A percentile compares a stretch with the other conserved stretches of the same genome.
Evolutionary conservation across 1,139 yeast genomes (phyloP).

Genomic region (Schizosaccharomyces versatilis): DNA sequence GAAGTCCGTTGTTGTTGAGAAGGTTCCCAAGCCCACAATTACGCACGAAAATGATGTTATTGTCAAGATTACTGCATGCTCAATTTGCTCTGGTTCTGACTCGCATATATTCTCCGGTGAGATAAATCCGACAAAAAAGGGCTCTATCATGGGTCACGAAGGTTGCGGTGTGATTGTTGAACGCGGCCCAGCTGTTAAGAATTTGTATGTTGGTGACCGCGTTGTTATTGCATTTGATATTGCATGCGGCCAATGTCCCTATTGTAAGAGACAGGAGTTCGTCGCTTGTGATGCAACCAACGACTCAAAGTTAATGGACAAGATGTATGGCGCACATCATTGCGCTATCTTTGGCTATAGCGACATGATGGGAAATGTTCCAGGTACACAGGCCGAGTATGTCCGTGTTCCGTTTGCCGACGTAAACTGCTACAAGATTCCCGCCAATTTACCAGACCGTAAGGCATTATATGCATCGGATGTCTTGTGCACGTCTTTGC

Average conservation of each 20-base stretch:
- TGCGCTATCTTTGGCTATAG: constrained; percentile 11
- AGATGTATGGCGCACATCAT: constrained; percentile 8
- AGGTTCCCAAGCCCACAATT: constrained; percentile 23
- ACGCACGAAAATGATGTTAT: constrained; percentile 24
- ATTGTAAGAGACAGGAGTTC: constrained; percentile 15
- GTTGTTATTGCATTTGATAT: constrained; percentile 26
- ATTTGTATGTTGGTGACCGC: constrained; percentile 25
- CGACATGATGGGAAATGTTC: constrained; percentile 10
- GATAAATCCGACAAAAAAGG: constrained; percentile 20
- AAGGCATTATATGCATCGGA: constrained; percentile 10
- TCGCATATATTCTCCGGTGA: constrained; percentile 18
- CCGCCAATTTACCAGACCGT: constrained; percentile 10
- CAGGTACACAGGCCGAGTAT: constrained; percentile 22
- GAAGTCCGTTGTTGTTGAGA: constrained; percentile 10
- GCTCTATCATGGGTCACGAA: constrained; percentile 34
- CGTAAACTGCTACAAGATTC: constrained; percentile 9
- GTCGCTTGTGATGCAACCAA: constrained; percentile 21
- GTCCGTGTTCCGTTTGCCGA: constrained; percentile 26
- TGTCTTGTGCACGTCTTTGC: constrained; percentile 9
- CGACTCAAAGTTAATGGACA: constrained; percentile 6
- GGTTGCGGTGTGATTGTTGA: constrained; percentile 28
- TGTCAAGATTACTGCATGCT: constrained; percentile 24
- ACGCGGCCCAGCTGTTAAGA: constrained; percentile 20
- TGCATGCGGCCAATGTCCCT: constrained; percentile 29
- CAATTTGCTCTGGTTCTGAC: constrained; percentile 28